Evolutionary conservation across 805 yeast genomes (phyloP), one percentile per base, ranked within the genome.

Genomic region (Starmerella stigmatis): DNA sequence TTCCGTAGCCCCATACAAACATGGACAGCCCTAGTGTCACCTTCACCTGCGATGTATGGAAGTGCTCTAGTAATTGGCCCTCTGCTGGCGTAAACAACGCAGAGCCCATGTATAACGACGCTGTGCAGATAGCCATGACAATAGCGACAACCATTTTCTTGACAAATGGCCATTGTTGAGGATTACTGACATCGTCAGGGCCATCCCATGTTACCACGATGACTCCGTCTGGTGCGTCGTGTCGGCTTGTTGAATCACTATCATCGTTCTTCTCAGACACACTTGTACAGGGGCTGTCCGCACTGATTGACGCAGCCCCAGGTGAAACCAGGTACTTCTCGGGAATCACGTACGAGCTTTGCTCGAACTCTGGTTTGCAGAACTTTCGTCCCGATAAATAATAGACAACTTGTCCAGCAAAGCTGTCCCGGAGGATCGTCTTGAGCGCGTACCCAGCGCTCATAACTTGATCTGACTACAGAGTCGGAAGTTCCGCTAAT

Each of bases 1-100:
- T 33, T 34, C 79, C 84, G 55, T 76, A 76, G 6, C 81, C 83
- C 35, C 75, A 54, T 5, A 77, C 79, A 52, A 72, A 78, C 39
- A 75, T 43, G 0, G 79, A 60, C 46, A 78, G 61, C 1, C 79
- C 78, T 28, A 78, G 60, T 2, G 72, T 62, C 0, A 77, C 74
- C 16, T 65, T 64, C 2, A 66, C 67, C 26, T 62, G 60, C 7
- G 70, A 57, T 9, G 70, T 64, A 13, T 60, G 47, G 55, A 75
- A 73, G 13, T 44, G 37, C 30, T 60, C 63, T 60, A 63, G 67
- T 30, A 78, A 60, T 21, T 64, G 58, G 17, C 58, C 64, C 41
- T 71, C 63, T 16, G 78, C 77, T 0, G 82, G 80, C 0, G 81
- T 69, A 55, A 70, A 74, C 27, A 76, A 69, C 3, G 81, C 73